Evolutionary conservation across 352 stramenopile species (phyloP), one percentile per base, ranked within the genome.

Genomic region (Pythium myriotylum): DNA sequence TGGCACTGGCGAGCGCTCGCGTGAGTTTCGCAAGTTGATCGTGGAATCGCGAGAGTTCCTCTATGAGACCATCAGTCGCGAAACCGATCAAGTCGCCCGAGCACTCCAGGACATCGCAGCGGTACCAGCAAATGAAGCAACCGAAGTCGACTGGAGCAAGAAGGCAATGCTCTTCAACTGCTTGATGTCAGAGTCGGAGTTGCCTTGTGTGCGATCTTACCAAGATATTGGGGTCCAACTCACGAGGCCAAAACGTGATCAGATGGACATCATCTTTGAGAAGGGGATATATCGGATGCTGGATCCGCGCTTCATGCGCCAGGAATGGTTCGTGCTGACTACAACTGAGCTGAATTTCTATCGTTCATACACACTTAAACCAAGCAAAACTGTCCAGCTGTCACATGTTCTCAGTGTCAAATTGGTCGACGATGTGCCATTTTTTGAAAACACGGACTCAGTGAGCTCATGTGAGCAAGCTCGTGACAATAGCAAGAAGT

Each of bases 241-340:
- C 6, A 75, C 74, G 17, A 69, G 72, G n/a, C 49, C 64, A 1
- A 83, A 83, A 23, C 77, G 77, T 10, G 46, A 79, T n/a, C 65
- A 69, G 13, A 77, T 90, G 68, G 71, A 84, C 24, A 73, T 90
- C n/a, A 77, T 89, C 27, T 77, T 68, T 24, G 80, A 92, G 40
- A 67, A 68, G 7, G 82, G 82, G 1, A 62, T 78, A 19, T 94
- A 91, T 47, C 79, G 84, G 16, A 67, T 85, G 42, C 64, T 81
- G 10, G 62, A 76, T 22, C 74, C 63, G 7, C 72, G 64, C 2
- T 73, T 88, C 22, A 47, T 94, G 33, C 82, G 84, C 2, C 84
- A 94, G 45, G 84, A 94, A 55, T 94, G 84, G 81, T 62, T 88
- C 49, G 70, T 85, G 19, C 55, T 94, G 23, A 81, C 82, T 22